These are phyloP conservation scores for Volvariella volvacea DNA, from an alignment of 1,284 basidiomycete genomes.

Conservation along the genomic window DNA sequence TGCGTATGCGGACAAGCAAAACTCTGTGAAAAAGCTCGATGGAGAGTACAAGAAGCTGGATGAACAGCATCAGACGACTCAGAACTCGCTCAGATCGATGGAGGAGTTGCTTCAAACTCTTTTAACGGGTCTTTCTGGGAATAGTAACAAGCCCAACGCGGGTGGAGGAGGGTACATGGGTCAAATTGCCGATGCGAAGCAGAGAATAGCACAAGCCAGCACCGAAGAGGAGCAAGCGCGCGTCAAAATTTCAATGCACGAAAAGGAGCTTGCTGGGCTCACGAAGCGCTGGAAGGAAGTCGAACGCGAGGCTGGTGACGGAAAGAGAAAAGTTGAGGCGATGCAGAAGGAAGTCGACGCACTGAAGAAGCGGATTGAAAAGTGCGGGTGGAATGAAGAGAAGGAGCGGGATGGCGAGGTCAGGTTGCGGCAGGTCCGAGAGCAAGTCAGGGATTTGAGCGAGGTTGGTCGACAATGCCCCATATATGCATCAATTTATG, in stretches of 20 bases:
- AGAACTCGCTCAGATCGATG: conserved; percentile 62
- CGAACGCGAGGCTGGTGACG: conserved; percentile 77
- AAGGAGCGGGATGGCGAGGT: conserved; percentile 65
- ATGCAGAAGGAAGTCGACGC: conserved; percentile 60
- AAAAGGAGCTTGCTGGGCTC: conserved; percentile 77
- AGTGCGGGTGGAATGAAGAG: conserved; percentile 76
- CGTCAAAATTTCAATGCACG: conserved; percentile 71
- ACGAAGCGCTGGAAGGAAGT: conserved; percentile 82
- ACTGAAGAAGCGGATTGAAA: conserved; percentile 46
- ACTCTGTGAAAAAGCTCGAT: no score
- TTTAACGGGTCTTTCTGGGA: conserved; percentile 83
- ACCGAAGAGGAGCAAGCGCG: conserved; percentile 86
- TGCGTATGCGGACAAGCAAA: no score
- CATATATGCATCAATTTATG: conserved; percentile 1
- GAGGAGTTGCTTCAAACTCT: conserved; percentile 97
- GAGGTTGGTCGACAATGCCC: conserved; percentile 53
- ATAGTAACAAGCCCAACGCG: conserved; percentile 47
- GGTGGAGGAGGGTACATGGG: conserved; percentile 93
- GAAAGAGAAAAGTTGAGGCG: conserved; percentile 59
- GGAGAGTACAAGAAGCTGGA: conserved; percentile 30
- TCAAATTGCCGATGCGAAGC: conserved; percentile 86
- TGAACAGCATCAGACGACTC: conserved; percentile 58
- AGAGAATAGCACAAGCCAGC: conserved; percentile 66
- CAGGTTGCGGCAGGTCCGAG: conserved; percentile 50
- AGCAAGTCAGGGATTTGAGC: conserved; percentile 50